A percentile compares a stretch with the other conserved stretches of the same genome.
These are phyloP conservation scores for Globisporangium lucens DNA, from an alignment of 352 stramenopile genomes.

Conservation along the genomic window DNA sequence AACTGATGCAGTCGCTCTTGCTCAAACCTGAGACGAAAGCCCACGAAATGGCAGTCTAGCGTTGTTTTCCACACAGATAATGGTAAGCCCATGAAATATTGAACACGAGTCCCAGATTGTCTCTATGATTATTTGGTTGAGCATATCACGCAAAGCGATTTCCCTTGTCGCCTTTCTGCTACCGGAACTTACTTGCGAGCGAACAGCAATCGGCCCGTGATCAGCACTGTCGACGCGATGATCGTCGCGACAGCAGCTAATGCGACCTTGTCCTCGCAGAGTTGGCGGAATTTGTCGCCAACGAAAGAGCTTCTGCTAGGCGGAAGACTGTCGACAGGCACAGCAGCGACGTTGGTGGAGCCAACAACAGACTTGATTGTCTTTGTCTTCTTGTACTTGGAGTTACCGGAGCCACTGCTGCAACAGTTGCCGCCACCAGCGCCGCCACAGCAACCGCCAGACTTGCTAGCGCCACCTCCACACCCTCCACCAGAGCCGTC, in stretches of 20 bases:
- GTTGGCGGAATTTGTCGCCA: constrained; percentile 25
- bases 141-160: background rate
- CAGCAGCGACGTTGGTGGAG: background rate
- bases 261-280: constrained; percentile 57
- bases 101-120: background rate
- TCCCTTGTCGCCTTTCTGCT: background rate
- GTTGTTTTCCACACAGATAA: background rate
- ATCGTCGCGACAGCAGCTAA: constrained; percentile 45
- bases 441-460: constrained; percentile 18
- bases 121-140: background rate
- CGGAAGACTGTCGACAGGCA: background rate
- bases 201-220: constrained; percentile 44
- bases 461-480: constrained; percentile 12
- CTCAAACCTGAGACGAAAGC: constrained; percentile 57
- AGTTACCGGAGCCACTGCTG: constrained; percentile 7
- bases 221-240: constrained; percentile 44
- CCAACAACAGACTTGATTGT: constrained; percentile 9
- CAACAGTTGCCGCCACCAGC: constrained; percentile 7
- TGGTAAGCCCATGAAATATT: background rate
- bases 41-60: constrained; percentile 28
- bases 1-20: constrained; percentile 50
- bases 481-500: constrained; percentile 21
- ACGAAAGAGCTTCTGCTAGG: background rate
- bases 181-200: constrained; percentile 25
- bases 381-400: constrained; percentile 33